Evolutionary conservation across 257 asterid genomes (phyloP).

Genomic region (Ocimum tenuiflorum): DNA sequence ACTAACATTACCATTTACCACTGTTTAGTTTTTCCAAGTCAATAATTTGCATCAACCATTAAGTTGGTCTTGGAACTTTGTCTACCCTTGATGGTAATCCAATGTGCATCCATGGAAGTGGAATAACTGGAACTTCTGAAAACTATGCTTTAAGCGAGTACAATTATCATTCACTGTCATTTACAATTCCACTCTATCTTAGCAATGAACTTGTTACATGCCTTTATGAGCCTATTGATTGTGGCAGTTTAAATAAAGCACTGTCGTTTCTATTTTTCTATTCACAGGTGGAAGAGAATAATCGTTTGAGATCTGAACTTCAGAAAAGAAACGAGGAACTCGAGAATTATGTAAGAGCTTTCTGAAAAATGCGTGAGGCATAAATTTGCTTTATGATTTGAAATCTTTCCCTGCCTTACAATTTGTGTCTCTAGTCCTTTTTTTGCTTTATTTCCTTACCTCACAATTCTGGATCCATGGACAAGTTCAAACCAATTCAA

Average conservation of each 20-base stretch:
- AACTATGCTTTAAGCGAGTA: neutral
- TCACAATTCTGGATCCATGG: slow-evolving; percentile 4
- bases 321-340: slow-evolving; percentile 64
- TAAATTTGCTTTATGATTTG: neutral
- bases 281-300: slow-evolving; percentile 86
- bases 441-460: neutral
- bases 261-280: slow-evolving; percentile 11
- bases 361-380: slow-evolving; percentile 11
- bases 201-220: neutral
- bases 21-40: neutral
- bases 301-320: slow-evolving; percentile 74
- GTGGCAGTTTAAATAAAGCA: neutral
- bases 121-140: neutral
- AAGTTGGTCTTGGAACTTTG: neutral
- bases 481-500: neutral
- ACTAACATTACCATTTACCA: no score
- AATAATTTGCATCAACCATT: neutral
- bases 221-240: neutral
- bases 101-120: slow-evolving; percentile 1
- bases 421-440: no score
- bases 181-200: neutral
- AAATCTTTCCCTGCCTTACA: neutral
- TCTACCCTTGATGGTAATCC: neutral
- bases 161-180: neutral
- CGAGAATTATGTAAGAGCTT: slow-evolving; percentile 62